Base-by-base conservation (phyloP, 805 yeast genomes). In the Lachancea mirantina region DNA sequence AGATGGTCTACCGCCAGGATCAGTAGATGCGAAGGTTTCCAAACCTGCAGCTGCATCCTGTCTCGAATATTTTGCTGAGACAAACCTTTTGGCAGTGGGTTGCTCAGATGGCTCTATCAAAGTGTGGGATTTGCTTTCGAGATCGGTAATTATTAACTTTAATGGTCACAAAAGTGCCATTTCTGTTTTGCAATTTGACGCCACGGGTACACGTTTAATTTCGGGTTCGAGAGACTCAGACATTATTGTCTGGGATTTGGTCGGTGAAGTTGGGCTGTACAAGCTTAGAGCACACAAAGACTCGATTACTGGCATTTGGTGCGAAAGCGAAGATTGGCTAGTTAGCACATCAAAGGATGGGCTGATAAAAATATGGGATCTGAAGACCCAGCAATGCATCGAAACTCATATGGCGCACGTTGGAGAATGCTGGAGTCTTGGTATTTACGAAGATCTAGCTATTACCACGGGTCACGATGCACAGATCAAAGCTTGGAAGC, bases 331-430 rank as follows among this genome's bases (percentile, higher is more conserved):
- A 38, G 83, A 81, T 35, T 85, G 81, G 71, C 59, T 92, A 11
- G 45, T 87, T 13, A 76, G 87, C 44, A 76, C 79, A 1, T 73
- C 94, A 2, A 88, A 87, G 51, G 99, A 92, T 54, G 97, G 97
- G 0, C 64, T 87, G 30, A 68, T 92, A 45, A 92, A 92, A 55
- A 59, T 92, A 21, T 92, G 99, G 99, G 97, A 92, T 51, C 60
- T 92, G 46, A 80, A 78, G 48, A 64, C 92, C 4, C 85, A 83
- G 53, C 94, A 85, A 55, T 84, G 96, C 59, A 65, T 87, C 4
- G 99, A 92, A 55, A 88, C 97, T 1, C 96, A 88, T 54, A 76
- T 87, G 40, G 95, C 96, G 0, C 95, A 85, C 54, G 69, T 82
- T 14, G 88, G 89, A 38, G 97, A 92, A 57, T 84, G 96, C 62